Percentiles rank a stretch among this genome's conserved stretches.
Conservation (phyloP, 108 stramenopile species). For the Fistulifera pelliculosa region DNA sequence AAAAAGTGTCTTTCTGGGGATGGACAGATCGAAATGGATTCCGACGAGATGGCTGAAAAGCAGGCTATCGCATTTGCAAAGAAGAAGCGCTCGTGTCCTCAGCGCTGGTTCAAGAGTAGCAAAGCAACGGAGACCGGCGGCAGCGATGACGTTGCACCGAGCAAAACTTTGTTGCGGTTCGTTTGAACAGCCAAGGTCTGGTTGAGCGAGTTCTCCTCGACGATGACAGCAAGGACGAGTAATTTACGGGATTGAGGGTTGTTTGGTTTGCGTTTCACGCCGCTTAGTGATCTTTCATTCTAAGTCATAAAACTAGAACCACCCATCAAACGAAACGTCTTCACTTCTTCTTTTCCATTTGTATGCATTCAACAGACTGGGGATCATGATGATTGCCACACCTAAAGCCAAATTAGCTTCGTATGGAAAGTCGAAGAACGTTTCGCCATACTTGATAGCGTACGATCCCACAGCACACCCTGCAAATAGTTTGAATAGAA, state of each 20-base stretch:
- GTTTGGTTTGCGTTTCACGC: no score
- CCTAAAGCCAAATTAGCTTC: constrained; percentile 46
- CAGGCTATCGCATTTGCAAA: constrained; percentile 4
- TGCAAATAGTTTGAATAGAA: constrained; percentile 67
- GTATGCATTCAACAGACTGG: constrained; percentile 66
- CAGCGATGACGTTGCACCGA: background rate
- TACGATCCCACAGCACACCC: constrained; percentile 72
- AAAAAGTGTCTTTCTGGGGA: constrained; percentile 64
- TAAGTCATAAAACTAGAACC: constrained; percentile 38
- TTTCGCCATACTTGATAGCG: constrained; percentile 72
- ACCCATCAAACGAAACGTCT: constrained; percentile 78
- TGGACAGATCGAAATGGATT: constrained; percentile 66
- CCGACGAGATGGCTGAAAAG: constrained; percentile 49
- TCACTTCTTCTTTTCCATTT: constrained; percentile 74
- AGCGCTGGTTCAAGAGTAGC: no score
- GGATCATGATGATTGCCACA: constrained; percentile 52
- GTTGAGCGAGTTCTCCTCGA: constrained; percentile 8
- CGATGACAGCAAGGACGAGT: background rate
- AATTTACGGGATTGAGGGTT: background rate
- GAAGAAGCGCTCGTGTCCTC: no score
- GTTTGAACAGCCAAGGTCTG: background rate
- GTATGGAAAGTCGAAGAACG: constrained; percentile 63
- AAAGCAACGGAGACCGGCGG: no score
- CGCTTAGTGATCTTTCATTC: no score
- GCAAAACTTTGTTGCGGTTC: constrained; percentile 1